Conservation (phyloP, 768 basidiomycete genomes). For the Cantharellus anzutake region DNA sequence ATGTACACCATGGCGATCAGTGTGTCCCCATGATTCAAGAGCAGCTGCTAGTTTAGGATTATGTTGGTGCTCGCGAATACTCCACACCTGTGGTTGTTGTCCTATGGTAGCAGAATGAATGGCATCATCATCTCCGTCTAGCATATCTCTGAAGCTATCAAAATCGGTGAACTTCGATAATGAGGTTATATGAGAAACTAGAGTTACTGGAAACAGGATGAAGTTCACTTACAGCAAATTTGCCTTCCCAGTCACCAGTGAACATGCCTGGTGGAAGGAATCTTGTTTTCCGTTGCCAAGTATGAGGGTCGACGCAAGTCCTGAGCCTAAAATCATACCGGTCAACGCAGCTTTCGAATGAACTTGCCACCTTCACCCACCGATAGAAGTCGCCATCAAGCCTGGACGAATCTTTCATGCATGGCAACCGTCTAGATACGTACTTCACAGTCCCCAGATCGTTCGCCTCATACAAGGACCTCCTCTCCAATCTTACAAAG, state of each 20-base stretch:
- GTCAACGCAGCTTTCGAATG: too few relatives aligned
- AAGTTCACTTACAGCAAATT: slow-evolving; percentile 6
- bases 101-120: slow-evolving; percentile 62
- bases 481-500: slow-evolving; percentile 8
- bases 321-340: not conserved
- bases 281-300: not conserved
- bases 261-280: slow-evolving; percentile 6
- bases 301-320: not conserved
- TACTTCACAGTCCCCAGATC: not conserved
- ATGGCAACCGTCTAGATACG: not conserved
- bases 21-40: slow-evolving; percentile 4
- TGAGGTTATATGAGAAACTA: not conserved
- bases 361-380: not conserved
- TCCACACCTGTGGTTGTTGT: slow-evolving; percentile 82
- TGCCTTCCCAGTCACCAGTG: slow-evolving; percentile 9
- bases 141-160: slow-evolving; percentile 35
- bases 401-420: not conserved
- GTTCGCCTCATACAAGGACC: not conserved
- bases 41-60: not conserved
- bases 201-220: not conserved
- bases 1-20: slow-evolving; percentile 14
- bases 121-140: slow-evolving; percentile 32
- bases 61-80: slow-evolving; percentile 53
- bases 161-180: slow-evolving; percentile 69
- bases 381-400: not conserved